Base-by-base conservation (phyloP, 2,329 filamentous ascomycete species). In the Xylariaceae sp. region DNA sequence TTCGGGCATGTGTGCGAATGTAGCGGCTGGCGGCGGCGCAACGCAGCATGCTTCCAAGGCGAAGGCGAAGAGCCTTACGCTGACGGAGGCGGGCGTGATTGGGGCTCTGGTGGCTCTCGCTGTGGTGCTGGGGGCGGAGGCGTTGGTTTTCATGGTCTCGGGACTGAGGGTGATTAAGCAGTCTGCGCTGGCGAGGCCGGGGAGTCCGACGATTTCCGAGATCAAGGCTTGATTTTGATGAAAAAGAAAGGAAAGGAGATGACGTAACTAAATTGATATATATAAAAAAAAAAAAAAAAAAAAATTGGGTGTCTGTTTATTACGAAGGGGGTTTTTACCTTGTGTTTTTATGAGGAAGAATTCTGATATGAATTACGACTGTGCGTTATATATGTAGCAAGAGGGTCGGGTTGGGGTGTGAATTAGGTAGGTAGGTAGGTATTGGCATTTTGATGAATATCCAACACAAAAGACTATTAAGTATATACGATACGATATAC, bases 51-150 rank as follows among this genome's bases (percentile, higher is more conserved):
- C 58, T 1, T 55, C 60, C 0, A 50, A 57, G 11, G 61, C 64
- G 29, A 68, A 72, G 11, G 61, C 64, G 29, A 68, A 72, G 50
- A 78, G 80, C 6, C 76, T 95, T 31, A 87, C 85, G 49, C 81
- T 77, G 39, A 78, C 82, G 4, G 83, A 91, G n/a, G 89, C 88
- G 0, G 89, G 90, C 50, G 89, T 92, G 4, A 91, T 95, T 49
- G 85, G 89, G 44, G 88, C 90, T 43, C 70, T 91, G 60, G 76
- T 88, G 39, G 80, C 80, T 0, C 69, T 83, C 4, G 73, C 73
- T 7, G 76, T 80, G 8, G 71, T 81, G 12, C 69, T 80, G 41
- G 73, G 71, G 11, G 39, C 76, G 26, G 71, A 78, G 66, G 74
- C 68, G 7, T 65, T 76, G 11, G 65, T 77, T 43, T 68, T 78